Percentiles rank a stretch among this genome's conserved stretches.
Evolutionary conservation across 2,329 filamentous ascomycete species (phyloP).

Genomic region (Daldinia eschscholtzii): DNA sequence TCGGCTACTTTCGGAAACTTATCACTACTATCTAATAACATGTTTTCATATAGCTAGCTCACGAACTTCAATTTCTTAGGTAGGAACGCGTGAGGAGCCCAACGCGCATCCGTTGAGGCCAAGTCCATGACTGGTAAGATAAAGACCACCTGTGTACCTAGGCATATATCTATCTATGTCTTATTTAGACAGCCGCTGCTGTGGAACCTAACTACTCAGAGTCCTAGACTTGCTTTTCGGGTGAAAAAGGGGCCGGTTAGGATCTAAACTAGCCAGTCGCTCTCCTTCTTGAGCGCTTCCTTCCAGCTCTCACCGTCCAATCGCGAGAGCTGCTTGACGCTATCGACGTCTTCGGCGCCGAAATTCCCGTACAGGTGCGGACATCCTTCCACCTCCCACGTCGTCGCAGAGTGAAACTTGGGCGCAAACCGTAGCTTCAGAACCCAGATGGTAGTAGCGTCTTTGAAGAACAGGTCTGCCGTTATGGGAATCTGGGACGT

Average conservation of each 20-base stretch:
- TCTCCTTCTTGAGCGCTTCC: slow-evolving; percentile 56
- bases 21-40: not conserved
- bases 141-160: not conserved
- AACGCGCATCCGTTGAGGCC: not conserved
- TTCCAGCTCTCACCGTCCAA: slow-evolving; percentile 62
- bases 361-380: slow-evolving; percentile 72
- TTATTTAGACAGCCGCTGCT: not conserved
- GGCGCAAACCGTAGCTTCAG: slow-evolving; percentile 63
- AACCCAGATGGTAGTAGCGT: slow-evolving; percentile 47
- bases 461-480: slow-evolving; percentile 51
- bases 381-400: slow-evolving; percentile 67
- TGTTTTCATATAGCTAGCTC: not conserved
- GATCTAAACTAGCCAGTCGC: slow-evolving; percentile 55
- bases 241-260: not conserved
- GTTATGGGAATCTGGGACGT: slow-evolving; percentile 49
- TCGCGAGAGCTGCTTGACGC: slow-evolving; percentile 61
- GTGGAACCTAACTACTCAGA: not conserved
- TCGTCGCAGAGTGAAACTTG: slow-evolving; percentile 59
- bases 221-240: not conserved
- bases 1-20: not conserved
- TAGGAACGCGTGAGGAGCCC: not conserved
- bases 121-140: not conserved
- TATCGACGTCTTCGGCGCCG: slow-evolving; percentile 64
- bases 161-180: not conserved
- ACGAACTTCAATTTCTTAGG: not conserved